Evolutionary conservation across 2,329 filamentous ascomycete species (phyloP).

Genomic region (Westerdykella sp.): DNA sequence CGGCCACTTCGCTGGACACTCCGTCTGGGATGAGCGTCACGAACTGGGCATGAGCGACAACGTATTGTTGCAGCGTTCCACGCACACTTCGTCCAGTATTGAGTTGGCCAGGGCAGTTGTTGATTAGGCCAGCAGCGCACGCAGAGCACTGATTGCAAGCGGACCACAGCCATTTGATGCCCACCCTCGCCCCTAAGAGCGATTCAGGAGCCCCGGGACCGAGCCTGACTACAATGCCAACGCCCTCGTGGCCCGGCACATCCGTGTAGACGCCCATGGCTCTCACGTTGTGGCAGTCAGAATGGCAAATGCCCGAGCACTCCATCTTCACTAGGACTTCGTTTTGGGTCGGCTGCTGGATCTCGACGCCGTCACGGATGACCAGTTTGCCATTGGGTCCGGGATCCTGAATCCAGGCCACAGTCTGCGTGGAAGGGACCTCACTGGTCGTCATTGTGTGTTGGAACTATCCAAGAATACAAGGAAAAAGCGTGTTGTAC

Average conservation of each 20-base stretch:
- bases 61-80: conserved; percentile 34
- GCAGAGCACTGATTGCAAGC: conserved; percentile 37
- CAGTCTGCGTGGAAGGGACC: conserved; percentile 29
- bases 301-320: conserved; percentile 45
- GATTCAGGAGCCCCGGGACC: conserved; percentile 21
- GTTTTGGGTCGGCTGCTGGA: conserved; percentile 35
- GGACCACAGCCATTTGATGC: conserved; percentile 44
- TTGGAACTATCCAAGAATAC: too few relatives aligned
- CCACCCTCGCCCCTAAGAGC: conserved; percentile 35
- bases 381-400: conserved; percentile 30
- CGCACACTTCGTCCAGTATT: conserved; percentile 38
- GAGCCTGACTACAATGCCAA: conserved; percentile 38
- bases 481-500: too few relatives aligned
- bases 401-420: conserved; percentile 35
- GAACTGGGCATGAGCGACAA: conserved; percentile 29
- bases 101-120: conserved; percentile 40
- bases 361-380: conserved; percentile 29
- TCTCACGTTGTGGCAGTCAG: conserved; percentile 43
- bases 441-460: conserved; percentile 1
- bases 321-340: conserved; percentile 45
- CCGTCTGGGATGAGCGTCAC: conserved; percentile 31
- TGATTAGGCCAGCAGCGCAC: conserved; percentile 34
- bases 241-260: conserved; percentile 44
- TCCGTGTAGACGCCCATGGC: conserved; percentile 41
- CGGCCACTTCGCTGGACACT: conserved; percentile 33